Conservation (phyloP, 2,329 filamentous ascomycete genomes). For the Chaetomiaceae sp. region DNA sequence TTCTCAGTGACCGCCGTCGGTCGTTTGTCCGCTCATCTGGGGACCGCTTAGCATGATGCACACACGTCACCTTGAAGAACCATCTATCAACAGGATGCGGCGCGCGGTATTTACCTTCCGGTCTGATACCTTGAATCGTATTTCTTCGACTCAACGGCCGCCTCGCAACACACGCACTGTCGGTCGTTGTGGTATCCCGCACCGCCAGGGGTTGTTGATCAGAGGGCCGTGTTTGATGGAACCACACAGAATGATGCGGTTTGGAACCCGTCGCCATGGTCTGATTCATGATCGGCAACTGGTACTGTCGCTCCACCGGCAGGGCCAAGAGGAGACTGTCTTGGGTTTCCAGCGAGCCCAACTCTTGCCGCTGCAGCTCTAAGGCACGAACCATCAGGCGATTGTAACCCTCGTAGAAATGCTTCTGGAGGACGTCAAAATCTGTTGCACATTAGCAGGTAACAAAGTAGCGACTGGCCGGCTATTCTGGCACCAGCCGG, state of each 20-base stretch:
- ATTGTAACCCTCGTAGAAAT: conserved; percentile 24
- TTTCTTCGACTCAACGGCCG: conserved; percentile 11
- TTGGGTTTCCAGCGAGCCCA: conserved; percentile 5
- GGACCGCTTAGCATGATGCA: background rate
- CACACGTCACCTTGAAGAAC: too few relatives aligned
- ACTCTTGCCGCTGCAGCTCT: conserved; percentile 19
- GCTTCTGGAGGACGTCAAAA: conserved; percentile 18
- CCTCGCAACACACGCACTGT: background rate
- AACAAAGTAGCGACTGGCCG: too few relatives aligned
- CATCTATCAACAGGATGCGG: too few relatives aligned
- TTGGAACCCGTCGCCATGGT: background rate
- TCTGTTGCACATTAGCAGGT: background rate
- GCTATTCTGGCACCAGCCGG: too few relatives aligned
- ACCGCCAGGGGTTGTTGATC: too few relatives aligned
- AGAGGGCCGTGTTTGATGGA: background rate
- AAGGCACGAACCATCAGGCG: conserved; percentile 20
- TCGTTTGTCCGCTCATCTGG: background rate
- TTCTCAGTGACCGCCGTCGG: conserved; percentile 3
- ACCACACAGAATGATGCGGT: conserved; percentile 11
- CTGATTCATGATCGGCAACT: background rate
- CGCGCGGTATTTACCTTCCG: conserved; percentile 10
- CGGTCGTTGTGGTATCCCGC: background rate
- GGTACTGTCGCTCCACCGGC: background rate
- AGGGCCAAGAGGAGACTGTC: background rate
- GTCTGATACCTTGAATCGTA: conserved; percentile 14